These are phyloP conservation scores for Oxyria digyna DNA, from an alignment of 148 eudicot species.

Conservation along the genomic window DNA sequence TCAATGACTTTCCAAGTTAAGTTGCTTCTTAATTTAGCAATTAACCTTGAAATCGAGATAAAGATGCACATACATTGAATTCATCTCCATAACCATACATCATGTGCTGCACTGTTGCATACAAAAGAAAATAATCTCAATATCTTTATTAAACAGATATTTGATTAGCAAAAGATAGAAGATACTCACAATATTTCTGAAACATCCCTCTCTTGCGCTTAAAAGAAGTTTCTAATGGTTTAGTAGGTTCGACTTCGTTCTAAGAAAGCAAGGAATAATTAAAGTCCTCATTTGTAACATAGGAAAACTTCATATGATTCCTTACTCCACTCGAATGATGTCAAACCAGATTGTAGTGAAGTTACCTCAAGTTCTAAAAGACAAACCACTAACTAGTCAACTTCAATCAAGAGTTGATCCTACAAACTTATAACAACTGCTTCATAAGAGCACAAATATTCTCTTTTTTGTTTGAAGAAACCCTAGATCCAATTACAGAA, in stretches of 20 bases:
- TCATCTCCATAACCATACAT: conserved; percentile 96
- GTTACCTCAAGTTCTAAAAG: not conserved
- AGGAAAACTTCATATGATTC: not conserved
- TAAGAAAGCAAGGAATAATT: conserved; percentile 15
- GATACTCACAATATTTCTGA: conserved; percentile 73
- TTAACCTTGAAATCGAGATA: not conserved
- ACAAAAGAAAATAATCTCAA: not conserved
- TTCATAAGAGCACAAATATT: too few species aligned
- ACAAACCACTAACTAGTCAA: not conserved
- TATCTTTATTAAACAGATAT: not conserved
- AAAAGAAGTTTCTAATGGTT: conserved; percentile 41
- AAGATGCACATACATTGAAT: conserved; percentile 50
- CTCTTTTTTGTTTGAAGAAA: too few species aligned
- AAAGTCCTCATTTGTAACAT: not conserved
- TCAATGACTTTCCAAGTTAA: not conserved
- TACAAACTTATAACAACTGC: too few species aligned
- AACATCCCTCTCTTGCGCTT: conserved; percentile 93
- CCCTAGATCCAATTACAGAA: too few species aligned
- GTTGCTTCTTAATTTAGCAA: not conserved
- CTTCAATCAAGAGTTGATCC: not conserved
- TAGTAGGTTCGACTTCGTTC: conserved; percentile 40
- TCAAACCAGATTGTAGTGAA: not conserved
- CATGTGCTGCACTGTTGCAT: conserved; percentile 84
- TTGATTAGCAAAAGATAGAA: not conserved
- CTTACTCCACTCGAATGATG: not conserved